phyloP scores from a whole-genome alignment of 495 filamentous ascomycete species.

The Lichenothelia convexa region DNA sequence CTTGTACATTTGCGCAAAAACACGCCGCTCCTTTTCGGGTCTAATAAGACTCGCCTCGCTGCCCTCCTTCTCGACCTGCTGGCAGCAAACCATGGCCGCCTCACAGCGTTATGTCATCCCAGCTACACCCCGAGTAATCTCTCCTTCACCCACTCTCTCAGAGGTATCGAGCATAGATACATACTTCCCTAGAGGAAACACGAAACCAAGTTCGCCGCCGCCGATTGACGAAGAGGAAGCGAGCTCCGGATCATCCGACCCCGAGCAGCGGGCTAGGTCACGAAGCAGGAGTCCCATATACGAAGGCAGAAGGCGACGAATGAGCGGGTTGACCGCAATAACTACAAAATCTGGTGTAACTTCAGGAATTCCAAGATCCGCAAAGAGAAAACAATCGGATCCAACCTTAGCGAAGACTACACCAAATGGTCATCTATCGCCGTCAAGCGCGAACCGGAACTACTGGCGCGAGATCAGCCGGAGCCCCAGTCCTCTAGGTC shows the following conservation, averaged over 20 bases:
- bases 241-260: constrained; percentile 13
- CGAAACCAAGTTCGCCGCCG: constrained; percentile 11
- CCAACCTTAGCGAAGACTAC: constrained; percentile 10
- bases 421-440: constrained; percentile 55
- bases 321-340: constrained; percentile 11
- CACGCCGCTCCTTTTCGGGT: constrained; percentile 9
- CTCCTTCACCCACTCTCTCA: constrained; percentile 26
- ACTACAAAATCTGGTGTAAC: constrained; percentile 8
- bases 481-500: constrained; percentile 74
- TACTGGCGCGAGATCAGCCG: constrained; percentile 68
- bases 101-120: constrained; percentile 19
- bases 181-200: constrained; percentile 22
- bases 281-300: constrained; percentile 17
- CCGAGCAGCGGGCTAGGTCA: constrained; percentile 17
- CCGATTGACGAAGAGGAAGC: constrained; percentile 11
- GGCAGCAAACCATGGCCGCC: constrained; percentile 17
- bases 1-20: constrained; percentile 8
- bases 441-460: constrained; percentile 32
- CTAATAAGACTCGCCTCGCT: constrained; percentile 11
- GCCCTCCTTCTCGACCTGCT: constrained; percentile 11
- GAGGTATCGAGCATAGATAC: constrained; percentile 22
- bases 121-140: constrained; percentile 25
- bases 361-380: constrained; percentile 2
- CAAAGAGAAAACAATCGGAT: constrained; percentile 8
- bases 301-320: constrained; percentile 11